A percentile compares a stretch with the other conserved stretches of the same genome.
Conservation (phyloP, 768 basidiomycete species). For the Mycena venus region DNA sequence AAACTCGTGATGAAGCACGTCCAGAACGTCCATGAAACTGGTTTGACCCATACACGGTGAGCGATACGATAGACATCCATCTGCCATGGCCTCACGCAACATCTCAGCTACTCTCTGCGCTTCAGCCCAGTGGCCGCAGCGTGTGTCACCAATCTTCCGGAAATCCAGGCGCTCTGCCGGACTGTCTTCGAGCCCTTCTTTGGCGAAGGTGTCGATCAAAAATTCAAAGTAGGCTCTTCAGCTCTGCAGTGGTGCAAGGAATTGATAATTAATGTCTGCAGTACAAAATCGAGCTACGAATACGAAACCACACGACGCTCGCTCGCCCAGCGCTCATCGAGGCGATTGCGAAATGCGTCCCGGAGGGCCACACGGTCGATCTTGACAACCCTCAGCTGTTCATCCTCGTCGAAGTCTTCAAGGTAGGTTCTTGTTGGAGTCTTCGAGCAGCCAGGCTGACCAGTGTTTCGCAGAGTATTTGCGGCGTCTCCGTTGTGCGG, state of each 20-base stretch:
- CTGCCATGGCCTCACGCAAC: slow-evolving; percentile 4
- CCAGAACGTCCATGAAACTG: slow-evolving; percentile 71
- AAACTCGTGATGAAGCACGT: slow-evolving; percentile 75
- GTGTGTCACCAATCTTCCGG: slow-evolving; percentile 76
- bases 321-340: slow-evolving; percentile 72
- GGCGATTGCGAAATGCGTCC: slow-evolving; percentile 78
- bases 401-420: slow-evolving; percentile 87
- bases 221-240: slow-evolving; percentile 58
- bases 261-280: slow-evolving; percentile 40
- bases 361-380: slow-evolving; percentile 75
- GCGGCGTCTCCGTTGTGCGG: slow-evolving; percentile 80
- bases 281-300: slow-evolving; percentile 87
- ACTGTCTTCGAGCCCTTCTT: slow-evolving; percentile 68
- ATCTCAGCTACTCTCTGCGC: slow-evolving; percentile 73
- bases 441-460: slow-evolving; percentile 1
- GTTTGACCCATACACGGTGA: slow-evolving; percentile 76
- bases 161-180: slow-evolving; percentile 75
- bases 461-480: slow-evolving; percentile 67
- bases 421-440: slow-evolving; percentile 60
- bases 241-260: background rate
- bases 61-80: background rate
- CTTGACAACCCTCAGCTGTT: slow-evolving; percentile 78
- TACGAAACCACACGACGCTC: slow-evolving; percentile 84
- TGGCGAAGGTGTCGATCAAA: slow-evolving; percentile 55
- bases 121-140: slow-evolving; percentile 78